A percentile compares a stretch with the other conserved stretches of the same genome.
Evolutionary conservation across 768 basidiomycete genomes (phyloP).

Genomic region (Termitomyces sp.): DNA sequence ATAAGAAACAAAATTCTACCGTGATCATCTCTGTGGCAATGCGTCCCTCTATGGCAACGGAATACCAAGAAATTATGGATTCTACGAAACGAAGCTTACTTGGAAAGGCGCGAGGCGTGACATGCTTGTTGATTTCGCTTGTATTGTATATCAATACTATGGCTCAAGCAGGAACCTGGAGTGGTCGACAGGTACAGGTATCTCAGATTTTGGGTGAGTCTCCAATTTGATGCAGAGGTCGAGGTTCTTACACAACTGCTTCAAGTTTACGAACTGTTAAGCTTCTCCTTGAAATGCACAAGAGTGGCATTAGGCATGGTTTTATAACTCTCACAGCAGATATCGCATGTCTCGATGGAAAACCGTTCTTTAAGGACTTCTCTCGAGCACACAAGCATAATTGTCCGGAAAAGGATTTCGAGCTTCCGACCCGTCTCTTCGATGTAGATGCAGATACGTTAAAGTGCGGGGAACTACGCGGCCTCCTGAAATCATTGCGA

Average conservation of each 20-base stretch:
- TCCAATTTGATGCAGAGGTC: neutral
- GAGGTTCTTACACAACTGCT: neutral
- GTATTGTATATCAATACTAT: neutral
- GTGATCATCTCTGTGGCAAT: neutral
- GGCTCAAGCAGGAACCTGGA: neutral
- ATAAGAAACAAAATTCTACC: neutral
- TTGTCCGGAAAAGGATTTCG: neutral
- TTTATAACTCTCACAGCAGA: neutral
- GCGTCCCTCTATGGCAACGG: neutral
- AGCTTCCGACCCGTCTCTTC: neutral
- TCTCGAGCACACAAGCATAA: neutral
- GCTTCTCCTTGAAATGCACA: neutral
- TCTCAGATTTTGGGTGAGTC: neutral
- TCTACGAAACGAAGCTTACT: neutral
- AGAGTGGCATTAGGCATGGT: neutral
- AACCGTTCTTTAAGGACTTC: neutral
- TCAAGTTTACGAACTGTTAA: neutral
- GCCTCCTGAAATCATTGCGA: neutral
- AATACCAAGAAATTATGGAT: neutral
- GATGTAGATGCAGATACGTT: neutral
- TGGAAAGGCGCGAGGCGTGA: neutral
- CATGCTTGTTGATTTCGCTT: neutral
- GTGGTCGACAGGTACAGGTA: neutral
- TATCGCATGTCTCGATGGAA: neutral
- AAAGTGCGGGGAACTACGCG: neutral